Percentiles rank a stretch among this genome's conserved stretches.
These are phyloP conservation scores for Saussurea involucrata DNA, from an alignment of 129 eudicot species.

Conservation along the genomic window DNA sequence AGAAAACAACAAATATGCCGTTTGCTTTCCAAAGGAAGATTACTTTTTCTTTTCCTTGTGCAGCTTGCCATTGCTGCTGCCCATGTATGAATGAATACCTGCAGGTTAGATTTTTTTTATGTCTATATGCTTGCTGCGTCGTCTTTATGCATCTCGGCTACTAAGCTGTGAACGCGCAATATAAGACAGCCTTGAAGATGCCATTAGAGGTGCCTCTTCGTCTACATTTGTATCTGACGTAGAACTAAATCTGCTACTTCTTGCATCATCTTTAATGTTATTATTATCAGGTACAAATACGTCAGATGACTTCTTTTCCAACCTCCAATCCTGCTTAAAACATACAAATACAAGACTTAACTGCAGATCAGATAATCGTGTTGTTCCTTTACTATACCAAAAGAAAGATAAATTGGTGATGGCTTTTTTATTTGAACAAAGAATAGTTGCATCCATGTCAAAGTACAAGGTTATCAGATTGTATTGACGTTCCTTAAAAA, in stretches of 20 bases:
- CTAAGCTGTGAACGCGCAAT: conserved; percentile 53
- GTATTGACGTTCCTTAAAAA: too few relatives aligned
- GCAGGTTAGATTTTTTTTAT: neutral
- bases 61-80: neutral
- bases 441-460: neutral
- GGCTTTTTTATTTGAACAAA: neutral
- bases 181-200: conserved; percentile 59
- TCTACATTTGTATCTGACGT: conserved; percentile 31
- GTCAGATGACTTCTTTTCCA: conserved; percentile 74
- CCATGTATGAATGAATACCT: neutral
- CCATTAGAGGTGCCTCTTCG: conserved; percentile 56
- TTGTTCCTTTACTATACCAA: neutral
- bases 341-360: neutral
- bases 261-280: conserved; percentile 33
- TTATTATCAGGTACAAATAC: conserved; percentile 33
- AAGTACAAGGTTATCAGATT: too few relatives aligned
- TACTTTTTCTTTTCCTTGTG: neutral
- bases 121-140: neutral
- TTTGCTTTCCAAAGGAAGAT: neutral
- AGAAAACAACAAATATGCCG: neutral
- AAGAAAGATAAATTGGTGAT: too few relatives aligned
- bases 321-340: conserved; percentile 54
- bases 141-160: conserved; percentile 38
- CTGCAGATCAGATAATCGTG: neutral
- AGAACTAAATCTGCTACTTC: conserved; percentile 31